phyloP scores from a whole-genome alignment of 495 filamentous ascomycete species.

The Penicillium salamii region DNA sequence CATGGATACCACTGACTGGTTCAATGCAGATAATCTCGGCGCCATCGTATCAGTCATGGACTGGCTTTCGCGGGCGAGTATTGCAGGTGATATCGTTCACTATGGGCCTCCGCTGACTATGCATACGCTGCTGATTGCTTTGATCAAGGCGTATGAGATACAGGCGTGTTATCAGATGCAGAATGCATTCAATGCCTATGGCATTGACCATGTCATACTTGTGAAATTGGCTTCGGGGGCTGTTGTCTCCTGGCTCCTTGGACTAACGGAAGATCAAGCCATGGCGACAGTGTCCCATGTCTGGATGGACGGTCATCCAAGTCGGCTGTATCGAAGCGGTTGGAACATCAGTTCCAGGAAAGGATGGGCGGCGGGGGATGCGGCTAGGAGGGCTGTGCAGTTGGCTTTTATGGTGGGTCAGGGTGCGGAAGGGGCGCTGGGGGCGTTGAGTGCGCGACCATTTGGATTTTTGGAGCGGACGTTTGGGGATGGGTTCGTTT shows the following conservation, averaged over 20 bases:
- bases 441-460: conserved; percentile 25
- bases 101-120: conserved; percentile 26
- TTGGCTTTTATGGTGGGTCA: conserved; percentile 28
- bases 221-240: conserved; percentile 44
- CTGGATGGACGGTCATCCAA: conserved; percentile 39
- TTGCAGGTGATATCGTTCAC: conserved; percentile 4
- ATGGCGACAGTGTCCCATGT: conserved; percentile 36
- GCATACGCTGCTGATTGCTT: conserved; percentile 29
- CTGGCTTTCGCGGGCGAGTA: conserved; percentile 26
- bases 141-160: conserved; percentile 49
- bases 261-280: conserved; percentile 27
- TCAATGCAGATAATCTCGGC: conserved; percentile 35
- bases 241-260: conserved; percentile 36
- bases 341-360: conserved; percentile 41
- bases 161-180: conserved; percentile 40
- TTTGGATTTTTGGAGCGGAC: conserved; percentile 40
- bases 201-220: conserved; percentile 46
- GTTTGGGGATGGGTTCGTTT: conserved; percentile 24
- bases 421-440: conserved; percentile 36
- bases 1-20: not conserved
- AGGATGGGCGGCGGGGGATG: conserved; percentile 48
- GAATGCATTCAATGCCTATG: conserved; percentile 39
- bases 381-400: conserved; percentile 43
- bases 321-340: conserved; percentile 30
- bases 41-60: conserved; percentile 41